Percentiles rank a stretch among this genome's conserved stretches.
Evolutionary conservation across 768 basidiomycete genomes (phyloP).

Genomic region (Daedaleopsis sinensis): DNA sequence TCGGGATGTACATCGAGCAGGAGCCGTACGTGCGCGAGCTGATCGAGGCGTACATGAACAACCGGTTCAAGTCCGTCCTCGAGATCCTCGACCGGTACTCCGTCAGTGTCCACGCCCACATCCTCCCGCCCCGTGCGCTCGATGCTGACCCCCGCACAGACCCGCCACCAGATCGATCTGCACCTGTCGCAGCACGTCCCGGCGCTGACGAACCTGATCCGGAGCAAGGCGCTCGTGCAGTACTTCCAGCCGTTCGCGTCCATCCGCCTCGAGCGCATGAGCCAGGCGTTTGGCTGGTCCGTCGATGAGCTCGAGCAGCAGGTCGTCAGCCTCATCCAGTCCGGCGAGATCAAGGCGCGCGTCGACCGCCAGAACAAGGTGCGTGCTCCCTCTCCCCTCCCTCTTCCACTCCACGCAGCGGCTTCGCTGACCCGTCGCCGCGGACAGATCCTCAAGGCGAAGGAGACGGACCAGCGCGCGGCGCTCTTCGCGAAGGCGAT

Average conservation of each 20-base stretch:
- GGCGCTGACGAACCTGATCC: conserved; percentile 68
- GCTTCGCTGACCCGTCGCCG: neutral
- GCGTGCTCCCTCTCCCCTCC: conserved; percentile 6
- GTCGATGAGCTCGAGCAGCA: conserved; percentile 71
- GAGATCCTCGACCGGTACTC: conserved; percentile 74
- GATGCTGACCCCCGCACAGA: conserved; percentile 43
- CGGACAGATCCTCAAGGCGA: conserved; percentile 69
- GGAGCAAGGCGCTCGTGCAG: conserved; percentile 75
- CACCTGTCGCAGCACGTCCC: conserved; percentile 73
- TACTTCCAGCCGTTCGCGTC: conserved; percentile 92
- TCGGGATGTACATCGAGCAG: conserved; percentile 80
- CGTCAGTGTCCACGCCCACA: conserved; percentile 39
- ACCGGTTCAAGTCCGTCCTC: conserved; percentile 83
- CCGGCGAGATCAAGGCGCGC: conserved; percentile 76
- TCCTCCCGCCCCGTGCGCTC: neutral
- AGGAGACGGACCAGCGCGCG: conserved; percentile 76
- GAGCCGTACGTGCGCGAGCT: conserved; percentile 88
- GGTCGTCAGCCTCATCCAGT: conserved; percentile 78
- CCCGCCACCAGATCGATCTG: conserved; percentile 76
- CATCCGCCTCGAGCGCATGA: conserved; percentile 83
- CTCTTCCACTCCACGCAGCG: neutral
- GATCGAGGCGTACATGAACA: conserved; percentile 82
- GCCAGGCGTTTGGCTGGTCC: conserved; percentile 81
- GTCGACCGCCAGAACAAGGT: conserved; percentile 93
- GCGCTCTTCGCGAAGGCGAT: conserved; percentile 79